Evolutionary conservation across 2,329 filamentous ascomycete genomes (phyloP), one percentile per base, ranked within the genome.

Genomic region (Verticillium dahliae): DNA sequence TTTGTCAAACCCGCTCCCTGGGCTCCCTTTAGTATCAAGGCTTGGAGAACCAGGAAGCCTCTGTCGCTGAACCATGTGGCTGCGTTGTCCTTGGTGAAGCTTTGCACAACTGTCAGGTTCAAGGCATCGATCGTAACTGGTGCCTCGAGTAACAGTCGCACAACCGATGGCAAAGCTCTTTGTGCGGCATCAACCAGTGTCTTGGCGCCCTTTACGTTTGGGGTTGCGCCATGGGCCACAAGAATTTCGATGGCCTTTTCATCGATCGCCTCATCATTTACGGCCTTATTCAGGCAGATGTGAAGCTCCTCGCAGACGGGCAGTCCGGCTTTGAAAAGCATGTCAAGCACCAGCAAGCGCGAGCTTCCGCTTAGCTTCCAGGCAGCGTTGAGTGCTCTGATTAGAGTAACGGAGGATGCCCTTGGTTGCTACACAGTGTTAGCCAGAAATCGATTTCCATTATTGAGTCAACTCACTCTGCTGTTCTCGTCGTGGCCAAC

Each of bases 321-420:
- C 57, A 85, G 72, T 0, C 81, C 82, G 1, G 81, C 83, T 27
- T 77, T 75, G 62, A 86, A 80, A 4, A 86, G 72, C 74, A 80
- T 80, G 14, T 75, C 69, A 34, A 83, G 72, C 14, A 85, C 73
- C 6, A 75, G 75, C 62, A 80, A 79, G 27, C 84, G 75, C 7
- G 74, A 78, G 18, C 81, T 80, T 27, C 74, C 74, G 56, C 74
- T 78, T 11, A 86, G 71, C 52, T 77, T 79, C 79, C 81, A 83
- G 62, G 77, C 80, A 0, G 82, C 80, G 65, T 84, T 81, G n/a
- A 86, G 72, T 0, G 82, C 79, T 9, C 78, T 74, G 3, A 78
- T 73, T 58, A 86, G 69, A 0, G 82, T 84, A 2, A 75, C 72
- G 3, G 75, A 75, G 0, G 79, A 80, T 0, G 80, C 80, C 62